phyloP scores from a whole-genome alignment of 2,329 filamentous ascomycete genomes.

The Fusarium chuoi region DNA sequence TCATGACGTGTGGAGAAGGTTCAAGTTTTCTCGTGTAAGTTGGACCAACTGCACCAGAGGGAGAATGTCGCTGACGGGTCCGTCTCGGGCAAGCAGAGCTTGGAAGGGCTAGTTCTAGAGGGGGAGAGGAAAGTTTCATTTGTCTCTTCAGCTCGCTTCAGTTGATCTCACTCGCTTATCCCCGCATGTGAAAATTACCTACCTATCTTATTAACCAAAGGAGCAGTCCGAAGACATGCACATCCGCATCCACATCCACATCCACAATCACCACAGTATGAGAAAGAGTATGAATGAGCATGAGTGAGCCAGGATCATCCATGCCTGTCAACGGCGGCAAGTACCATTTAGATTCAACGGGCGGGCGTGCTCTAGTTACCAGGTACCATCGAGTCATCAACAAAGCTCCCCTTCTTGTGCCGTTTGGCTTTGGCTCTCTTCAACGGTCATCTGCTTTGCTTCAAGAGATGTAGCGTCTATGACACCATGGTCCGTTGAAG shows the following conservation, averaged over 20 bases:
- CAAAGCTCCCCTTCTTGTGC: neutral
- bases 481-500: constrained; percentile 10
- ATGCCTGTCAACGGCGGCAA: neutral
- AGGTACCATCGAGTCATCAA: neutral
- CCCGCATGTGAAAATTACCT: constrained; percentile 4
- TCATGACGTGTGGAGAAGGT: constrained; percentile 11
- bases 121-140: constrained; percentile 21
- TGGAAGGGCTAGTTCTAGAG: neutral
- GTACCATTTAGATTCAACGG: constrained; percentile 16
- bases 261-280: neutral
- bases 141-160: constrained; percentile 6
- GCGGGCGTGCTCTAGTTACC: neutral
- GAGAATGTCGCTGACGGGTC: constrained; percentile 30
- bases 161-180: constrained; percentile 5
- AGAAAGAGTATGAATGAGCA: neutral
- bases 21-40: neutral
- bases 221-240: neutral
- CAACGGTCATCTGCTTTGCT: constrained; percentile 1
- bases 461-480: neutral
- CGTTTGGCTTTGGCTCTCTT: neutral
- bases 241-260: neutral
- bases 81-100: constrained; percentile 25
- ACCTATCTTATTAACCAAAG: neutral
- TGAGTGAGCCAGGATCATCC: neutral
- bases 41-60: neutral